Percentiles rank a stretch among this genome's conserved stretches.
These are phyloP conservation scores for Linanthus parryae DNA, from an alignment of 148 eudicot genomes.

Conservation along the genomic window DNA sequence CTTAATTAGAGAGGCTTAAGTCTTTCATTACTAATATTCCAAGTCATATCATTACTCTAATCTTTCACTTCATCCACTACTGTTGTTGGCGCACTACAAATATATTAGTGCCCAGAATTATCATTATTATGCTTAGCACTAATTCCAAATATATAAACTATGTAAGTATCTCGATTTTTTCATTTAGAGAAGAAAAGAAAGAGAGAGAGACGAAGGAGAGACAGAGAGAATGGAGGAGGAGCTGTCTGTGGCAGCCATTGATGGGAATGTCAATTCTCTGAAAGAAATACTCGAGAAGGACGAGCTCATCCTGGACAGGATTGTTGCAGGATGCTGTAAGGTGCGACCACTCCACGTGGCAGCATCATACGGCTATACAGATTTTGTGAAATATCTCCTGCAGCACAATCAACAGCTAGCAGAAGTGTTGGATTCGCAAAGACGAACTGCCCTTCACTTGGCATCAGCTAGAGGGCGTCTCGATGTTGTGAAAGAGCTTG, in stretches of 20 bases:
- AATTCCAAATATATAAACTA: no score
- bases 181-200: not conserved
- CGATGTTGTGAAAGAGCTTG: not conserved
- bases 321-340: not conserved
- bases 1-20: no score
- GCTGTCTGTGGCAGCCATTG: not conserved
- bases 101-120: no score
- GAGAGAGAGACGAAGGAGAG: not conserved
- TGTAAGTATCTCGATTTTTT: no score
- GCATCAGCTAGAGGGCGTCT: not conserved
- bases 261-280: not conserved
- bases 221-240: not conserved
- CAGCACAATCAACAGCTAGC: not conserved
- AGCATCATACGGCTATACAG: not conserved
- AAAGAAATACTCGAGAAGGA: not conserved
- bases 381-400: not conserved
- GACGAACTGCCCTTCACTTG: constrained; percentile 1
- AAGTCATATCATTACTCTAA: no score
- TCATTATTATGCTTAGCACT: no score
- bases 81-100: no score
- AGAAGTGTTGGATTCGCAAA: not conserved
- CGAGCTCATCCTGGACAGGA: not conserved
- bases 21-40: no score
- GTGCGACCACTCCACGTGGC: constrained; percentile 6
- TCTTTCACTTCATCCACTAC: no score